Evolutionary conservation across 768 basidiomycete species (phyloP), one percentile per base, ranked within the genome.

Genomic region (Daedaleopsis nitida): DNA sequence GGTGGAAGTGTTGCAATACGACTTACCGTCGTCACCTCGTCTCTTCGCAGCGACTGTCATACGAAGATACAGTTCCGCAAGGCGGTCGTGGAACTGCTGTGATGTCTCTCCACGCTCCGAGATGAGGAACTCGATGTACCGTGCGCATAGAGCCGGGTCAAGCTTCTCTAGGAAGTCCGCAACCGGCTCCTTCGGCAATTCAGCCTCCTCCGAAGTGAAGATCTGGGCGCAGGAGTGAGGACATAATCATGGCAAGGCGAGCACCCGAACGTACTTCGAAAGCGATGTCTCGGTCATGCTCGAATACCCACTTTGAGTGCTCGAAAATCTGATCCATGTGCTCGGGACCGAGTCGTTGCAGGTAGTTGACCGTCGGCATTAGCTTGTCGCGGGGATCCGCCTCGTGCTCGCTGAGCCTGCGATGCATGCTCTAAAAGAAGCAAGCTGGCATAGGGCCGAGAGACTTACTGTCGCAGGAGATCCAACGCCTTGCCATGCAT

Each of bases 201-300:
- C 94, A 8, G 91, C 91, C 59, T 98, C 95, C 69, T 98, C 96
- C 0, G 96, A 94, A 2, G 89, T 94, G 70, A 98, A 99, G 44
- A 99, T 93, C 94, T 97, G 66, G 2, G 12, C 13, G 52, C 49
- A 44, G 11, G 39, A 3, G 32, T 53, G 1, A 24, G 17, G 2
- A 10, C 13, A 53, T 49, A 39, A 13, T 19, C 2, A n/a, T 4
- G 6, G 34, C 6, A 19, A 48, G 2, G 59, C 10, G 0, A 21
- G 57, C 71, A 38, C 65, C 2, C 17, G 39, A 24, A 49, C 1
- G 47, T 49, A 87, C 96, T 77, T 94, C 82, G 61, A 98, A 88
- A 1, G 83, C 95, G 74, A 89, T 86, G 23, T 85, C 80, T 0
- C 80, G 76, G 67, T 96, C 84, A 19, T 83, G 78, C 32, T 91